Percentiles rank a stretch among this genome's conserved stretches.
Evolutionary conservation across 2,329 filamentous ascomycete species (phyloP).

Genomic region (Xylaria sp.): DNA sequence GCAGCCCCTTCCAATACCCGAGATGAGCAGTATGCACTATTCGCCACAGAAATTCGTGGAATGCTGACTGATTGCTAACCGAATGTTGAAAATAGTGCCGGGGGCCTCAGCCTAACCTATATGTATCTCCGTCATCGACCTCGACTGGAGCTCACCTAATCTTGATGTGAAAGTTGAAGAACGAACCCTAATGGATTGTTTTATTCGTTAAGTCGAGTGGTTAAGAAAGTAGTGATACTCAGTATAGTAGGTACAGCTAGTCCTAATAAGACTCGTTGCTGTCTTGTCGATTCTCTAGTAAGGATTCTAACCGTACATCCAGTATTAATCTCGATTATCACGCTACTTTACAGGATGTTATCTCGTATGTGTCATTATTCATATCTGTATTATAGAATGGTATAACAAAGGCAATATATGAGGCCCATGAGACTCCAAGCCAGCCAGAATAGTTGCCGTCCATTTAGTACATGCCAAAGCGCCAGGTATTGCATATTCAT

Average conservation of each 20-base stretch:
- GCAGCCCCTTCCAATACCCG: constrained; percentile 26
- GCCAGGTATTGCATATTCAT: constrained; percentile 12
- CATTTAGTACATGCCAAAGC: not conserved
- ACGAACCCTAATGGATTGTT: not conserved
- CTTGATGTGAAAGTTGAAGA: not conserved
- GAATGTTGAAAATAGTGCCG: constrained; percentile 14
- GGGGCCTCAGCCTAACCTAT: not conserved
- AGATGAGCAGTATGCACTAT: constrained; percentile 29
- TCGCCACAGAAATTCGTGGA: no score
- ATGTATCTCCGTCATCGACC: not conserved
- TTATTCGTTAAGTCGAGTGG: not conserved
- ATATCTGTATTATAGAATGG: not conserved
- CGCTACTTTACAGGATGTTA: not conserved
- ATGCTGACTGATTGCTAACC: not conserved
- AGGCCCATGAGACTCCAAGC: constrained; percentile 5
- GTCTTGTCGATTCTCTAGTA: no score
- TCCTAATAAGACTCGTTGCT: not conserved
- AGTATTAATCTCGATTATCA: not conserved
- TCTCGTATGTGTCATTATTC: not conserved
- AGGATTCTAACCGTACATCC: not conserved
- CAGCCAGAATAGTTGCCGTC: not conserved
- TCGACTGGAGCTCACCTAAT: no score
- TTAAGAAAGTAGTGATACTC: constrained; percentile 9
- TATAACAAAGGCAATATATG: no score
- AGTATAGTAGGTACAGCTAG: not conserved